A percentile compares a stretch with the other conserved stretches of the same genome.
These are phyloP conservation scores for Colletotrichum shisoi DNA, from an alignment of 2,329 filamentous ascomycete species.

Conservation along the genomic window DNA sequence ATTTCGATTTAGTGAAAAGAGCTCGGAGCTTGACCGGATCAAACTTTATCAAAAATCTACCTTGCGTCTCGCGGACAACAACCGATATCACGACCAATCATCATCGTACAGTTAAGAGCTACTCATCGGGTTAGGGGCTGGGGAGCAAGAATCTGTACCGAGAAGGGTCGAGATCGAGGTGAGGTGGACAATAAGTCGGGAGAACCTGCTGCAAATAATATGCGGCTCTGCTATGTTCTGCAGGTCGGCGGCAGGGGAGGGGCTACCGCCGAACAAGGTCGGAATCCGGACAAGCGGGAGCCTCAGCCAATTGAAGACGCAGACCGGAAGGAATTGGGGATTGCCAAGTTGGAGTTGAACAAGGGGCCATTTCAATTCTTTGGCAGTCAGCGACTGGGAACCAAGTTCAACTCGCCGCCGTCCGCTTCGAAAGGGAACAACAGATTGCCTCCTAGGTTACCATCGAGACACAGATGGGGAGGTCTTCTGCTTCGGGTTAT, in stretches of 20 bases:
- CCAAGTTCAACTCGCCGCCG: neutral
- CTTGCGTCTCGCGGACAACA: neutral
- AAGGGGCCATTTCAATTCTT: neutral
- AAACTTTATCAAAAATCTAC: neutral
- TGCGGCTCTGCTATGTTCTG: conserved; percentile 26
- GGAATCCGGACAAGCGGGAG: neutral
- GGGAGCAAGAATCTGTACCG: neutral
- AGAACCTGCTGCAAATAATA: conserved; percentile 21
- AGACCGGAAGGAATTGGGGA: neutral
- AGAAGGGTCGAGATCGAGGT: neutral
- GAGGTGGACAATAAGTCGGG: conserved; percentile 4
- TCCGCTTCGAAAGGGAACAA: neutral
- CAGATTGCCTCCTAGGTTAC: neutral
- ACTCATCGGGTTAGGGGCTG: neutral
- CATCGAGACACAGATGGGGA: neutral
- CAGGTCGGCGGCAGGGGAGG: conserved; percentile 18
- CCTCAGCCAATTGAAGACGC: conserved; percentile 10
- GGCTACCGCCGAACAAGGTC: neutral
- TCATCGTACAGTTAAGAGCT: neutral
- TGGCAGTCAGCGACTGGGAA: neutral
- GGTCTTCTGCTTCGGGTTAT: neutral
- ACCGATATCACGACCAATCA: neutral
- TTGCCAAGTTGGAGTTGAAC: conserved; percentile 1
- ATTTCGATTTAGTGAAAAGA: neutral
- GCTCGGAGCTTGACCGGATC: conserved; percentile 5